Evolutionary conservation across 345 rosid species (phyloP).

Genomic region (Fremontodendron californicum): DNA sequence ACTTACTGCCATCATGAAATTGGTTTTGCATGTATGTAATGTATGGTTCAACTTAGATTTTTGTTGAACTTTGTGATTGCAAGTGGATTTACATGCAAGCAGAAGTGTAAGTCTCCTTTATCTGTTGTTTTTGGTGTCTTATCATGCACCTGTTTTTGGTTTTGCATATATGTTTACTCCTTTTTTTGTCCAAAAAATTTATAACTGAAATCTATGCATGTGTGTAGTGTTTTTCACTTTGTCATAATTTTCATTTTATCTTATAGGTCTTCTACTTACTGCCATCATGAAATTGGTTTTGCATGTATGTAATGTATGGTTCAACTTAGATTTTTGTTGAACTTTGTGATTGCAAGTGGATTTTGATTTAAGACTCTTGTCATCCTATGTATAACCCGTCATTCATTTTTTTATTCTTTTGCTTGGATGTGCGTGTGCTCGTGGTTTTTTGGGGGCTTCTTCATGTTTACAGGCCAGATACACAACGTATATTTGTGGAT

Average conservation of each 20-base stretch:
- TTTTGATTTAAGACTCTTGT: neutral
- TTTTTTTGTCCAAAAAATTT: neutral
- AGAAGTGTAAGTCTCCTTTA: slow-evolving; percentile 60
- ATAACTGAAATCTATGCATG: neutral
- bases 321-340: neutral
- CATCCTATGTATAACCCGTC: neutral
- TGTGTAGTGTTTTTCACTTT: neutral
- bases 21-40: neutral
- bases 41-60: neutral
- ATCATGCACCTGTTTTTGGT: neutral
- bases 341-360: neutral
- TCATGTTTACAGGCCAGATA: slow-evolving; percentile 54
- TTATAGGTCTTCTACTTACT: neutral
- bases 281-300: neutral
- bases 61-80: neutral
- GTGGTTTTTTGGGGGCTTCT: neutral
- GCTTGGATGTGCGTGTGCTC: neutral
- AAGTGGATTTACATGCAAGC: slow-evolving; percentile 97
- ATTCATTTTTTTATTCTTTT: neutral
- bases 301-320: neutral
- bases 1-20: neutral
- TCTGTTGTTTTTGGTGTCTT: neutral
- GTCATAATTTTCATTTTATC: neutral
- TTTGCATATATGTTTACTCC: neutral
- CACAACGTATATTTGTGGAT: slow-evolving; percentile 62